These are phyloP conservation scores for Hanseniaspora sp. DNA, from an alignment of 1,139 yeast genomes.

Conservation along the genomic window DNA sequence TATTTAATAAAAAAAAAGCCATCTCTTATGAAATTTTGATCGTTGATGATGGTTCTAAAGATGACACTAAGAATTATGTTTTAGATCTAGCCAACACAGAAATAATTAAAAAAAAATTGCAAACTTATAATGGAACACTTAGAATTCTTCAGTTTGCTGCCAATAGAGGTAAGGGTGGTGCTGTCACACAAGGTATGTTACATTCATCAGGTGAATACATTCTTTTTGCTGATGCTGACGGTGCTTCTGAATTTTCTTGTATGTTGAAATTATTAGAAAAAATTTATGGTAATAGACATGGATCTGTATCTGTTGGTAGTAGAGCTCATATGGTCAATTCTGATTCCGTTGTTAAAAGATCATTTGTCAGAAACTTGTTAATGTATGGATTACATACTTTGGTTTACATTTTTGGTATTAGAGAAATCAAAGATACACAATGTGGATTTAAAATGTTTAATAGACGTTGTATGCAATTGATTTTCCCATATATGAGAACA, in stretches of 20 bases:
- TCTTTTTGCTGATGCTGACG: constrained; percentile 95
- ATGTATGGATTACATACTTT: constrained; percentile 88
- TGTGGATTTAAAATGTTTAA: constrained; percentile 94
- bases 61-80: constrained; percentile 68
- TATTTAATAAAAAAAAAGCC: constrained; percentile 13
- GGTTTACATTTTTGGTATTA: constrained; percentile 78
- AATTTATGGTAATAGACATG: constrained; percentile 30
- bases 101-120: constrained; percentile 15
- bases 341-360: constrained; percentile 89
- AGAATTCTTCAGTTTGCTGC: constrained; percentile 56
- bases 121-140: constrained; percentile 42
- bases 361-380: constrained; percentile 73
- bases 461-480: constrained; percentile 46
- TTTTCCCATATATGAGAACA: constrained; percentile 88
- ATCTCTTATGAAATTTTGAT: constrained; percentile 61
- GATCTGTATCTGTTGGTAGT: constrained; percentile 59
- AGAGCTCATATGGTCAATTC: constrained; percentile 95
- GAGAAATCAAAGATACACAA: constrained; percentile 82
- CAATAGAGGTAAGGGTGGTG: constrained; percentile 96
- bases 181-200: constrained; percentile 86
- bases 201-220: constrained; percentile 62
- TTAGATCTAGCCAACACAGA: constrained; percentile 44
- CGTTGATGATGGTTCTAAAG: constrained; percentile 86
- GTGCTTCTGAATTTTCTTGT: constrained; percentile 79
- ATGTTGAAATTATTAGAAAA: constrained; percentile 42